Evolutionary conservation across 768 basidiomycete species (phyloP).

Genomic region (Bullera alba): DNA sequence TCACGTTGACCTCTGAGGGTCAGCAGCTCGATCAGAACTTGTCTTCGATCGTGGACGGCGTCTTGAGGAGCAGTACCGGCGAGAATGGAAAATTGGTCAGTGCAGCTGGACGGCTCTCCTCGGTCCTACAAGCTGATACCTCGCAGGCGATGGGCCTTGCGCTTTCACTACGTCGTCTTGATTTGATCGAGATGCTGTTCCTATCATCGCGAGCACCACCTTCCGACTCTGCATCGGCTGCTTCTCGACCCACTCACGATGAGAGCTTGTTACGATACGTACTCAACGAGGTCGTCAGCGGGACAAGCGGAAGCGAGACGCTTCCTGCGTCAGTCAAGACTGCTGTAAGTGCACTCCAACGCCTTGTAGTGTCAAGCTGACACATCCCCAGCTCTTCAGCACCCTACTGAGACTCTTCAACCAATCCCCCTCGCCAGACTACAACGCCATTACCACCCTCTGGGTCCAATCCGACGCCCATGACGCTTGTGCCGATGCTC

Average conservation of each 20-base stretch:
- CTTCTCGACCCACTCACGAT: conserved; percentile 58
- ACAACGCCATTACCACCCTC: conserved; percentile 75
- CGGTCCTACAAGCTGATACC: not conserved
- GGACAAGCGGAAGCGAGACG: conserved; percentile 65
- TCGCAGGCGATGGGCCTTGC: conserved; percentile 89
- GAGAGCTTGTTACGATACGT: conserved; percentile 76
- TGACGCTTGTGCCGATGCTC: conserved; percentile 17
- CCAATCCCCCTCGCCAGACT: conserved; percentile 58
- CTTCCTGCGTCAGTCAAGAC: conserved; percentile 39
- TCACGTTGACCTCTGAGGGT: conserved; percentile 58
- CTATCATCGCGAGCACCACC: conserved; percentile 24
- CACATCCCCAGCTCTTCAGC: conserved; percentile 41
- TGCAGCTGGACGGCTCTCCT: not conserved
- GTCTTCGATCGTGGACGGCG: conserved; percentile 76
- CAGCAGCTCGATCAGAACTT: conserved; percentile 72
- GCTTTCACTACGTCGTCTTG: conserved; percentile 79
- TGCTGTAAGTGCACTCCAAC: conserved; percentile 45
- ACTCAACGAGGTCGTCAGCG: conserved; percentile 84
- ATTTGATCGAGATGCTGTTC: conserved; percentile 71
- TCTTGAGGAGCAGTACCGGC: conserved; percentile 74
- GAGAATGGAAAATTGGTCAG: conserved; percentile 85
- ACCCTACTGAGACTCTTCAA: conserved; percentile 71
- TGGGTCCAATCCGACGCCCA: conserved; percentile 80
- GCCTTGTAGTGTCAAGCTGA: not conserved
- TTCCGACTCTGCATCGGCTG: conserved; percentile 7